Conservation (phyloP, 2,329 filamentous ascomycete species). For the Capronia americana region DNA sequence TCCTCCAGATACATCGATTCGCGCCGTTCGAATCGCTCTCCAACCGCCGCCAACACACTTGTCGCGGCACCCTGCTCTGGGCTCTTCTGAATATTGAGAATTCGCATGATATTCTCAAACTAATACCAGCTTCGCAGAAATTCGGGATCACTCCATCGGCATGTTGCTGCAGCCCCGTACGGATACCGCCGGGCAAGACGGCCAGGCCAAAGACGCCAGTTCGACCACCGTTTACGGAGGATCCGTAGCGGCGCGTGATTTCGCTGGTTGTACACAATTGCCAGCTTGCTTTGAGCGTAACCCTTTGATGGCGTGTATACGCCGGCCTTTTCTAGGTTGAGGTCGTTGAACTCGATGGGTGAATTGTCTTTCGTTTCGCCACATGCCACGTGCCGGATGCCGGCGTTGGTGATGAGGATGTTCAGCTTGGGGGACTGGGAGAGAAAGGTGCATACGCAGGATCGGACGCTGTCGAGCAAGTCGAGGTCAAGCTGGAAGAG, state of each 20-base stretch:
- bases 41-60: conserved; percentile 19
- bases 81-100: conserved; percentile 41
- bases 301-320: conserved; percentile 46
- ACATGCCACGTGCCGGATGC: conserved; percentile 25
- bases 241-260: conserved; percentile 58
- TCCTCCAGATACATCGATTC: conserved; percentile 23
- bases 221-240: not conserved
- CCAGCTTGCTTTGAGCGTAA: conserved; percentile 60
- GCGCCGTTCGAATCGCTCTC: conserved; percentile 9
- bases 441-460: conserved; percentile 33
- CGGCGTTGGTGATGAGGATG: conserved; percentile 35
- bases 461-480: conserved; percentile 43
- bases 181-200: conserved; percentile 57
- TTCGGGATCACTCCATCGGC: conserved; percentile 5
- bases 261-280: conserved; percentile 60
- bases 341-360: conserved; percentile 45
- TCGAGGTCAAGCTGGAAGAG: conserved; percentile 45
- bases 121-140: conserved; percentile 16
- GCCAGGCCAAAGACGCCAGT: conserved; percentile 48
- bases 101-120: conserved; percentile 23
- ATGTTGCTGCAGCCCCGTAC: conserved; percentile 21
- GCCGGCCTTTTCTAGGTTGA: conserved; percentile 49
- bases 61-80: conserved; percentile 45
- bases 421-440: conserved; percentile 35
- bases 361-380: conserved; percentile 46